Base-by-base conservation (phyloP, 2,329 filamentous ascomycete species). In the Calonectria ilicicola region DNA sequence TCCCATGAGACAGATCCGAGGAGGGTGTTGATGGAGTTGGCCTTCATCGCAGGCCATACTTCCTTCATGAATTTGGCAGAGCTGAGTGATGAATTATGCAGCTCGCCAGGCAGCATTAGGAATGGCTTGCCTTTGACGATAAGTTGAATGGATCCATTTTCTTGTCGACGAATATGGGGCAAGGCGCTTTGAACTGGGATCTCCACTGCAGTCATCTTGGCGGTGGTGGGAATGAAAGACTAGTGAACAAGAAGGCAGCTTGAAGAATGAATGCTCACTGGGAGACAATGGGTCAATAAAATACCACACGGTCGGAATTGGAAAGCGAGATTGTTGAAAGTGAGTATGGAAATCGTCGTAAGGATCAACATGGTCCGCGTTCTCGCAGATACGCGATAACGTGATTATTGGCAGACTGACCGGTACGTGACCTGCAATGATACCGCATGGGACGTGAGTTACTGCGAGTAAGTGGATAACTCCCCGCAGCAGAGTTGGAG, bases 1-100 rank as follows among this genome's bases (percentile, higher is more conserved):
- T 85, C 83, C 83, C 83, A 85, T 0, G 83, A 77, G 1, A 85
- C 80, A 1, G 80, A 79, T 2, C 83, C 83, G 2, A 84, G 81
- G 6, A 85, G 74, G 0, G 83, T 85, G 76, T 85, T 85, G 72
- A 85, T 75, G 42, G 79, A 79, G 51, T 80, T 75, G 0, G 76
- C 77, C 67, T 80, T 81, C 82, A 85, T 83, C 3, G 67, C 74
- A 0, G 77, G 78, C 80, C 80, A 82, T 0, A 82, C 78, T 3
- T 78, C 73, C 5, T 65, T 70, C 83, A 84, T 84, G 65, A 78
- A 84, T 40, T 76, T 77, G 27, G 83, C 79, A 0, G 78, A 81
- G 60, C 77, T 83, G 2, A 84, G 74, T 0, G 83, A 84, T 1
- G 83, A 84, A 64, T 84, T 84, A 67, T 84, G 83, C 15, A 84